Evolutionary conservation across 1,284 basidiomycete genomes (phyloP).

Genomic region (Agroathelia rolfsii): DNA sequence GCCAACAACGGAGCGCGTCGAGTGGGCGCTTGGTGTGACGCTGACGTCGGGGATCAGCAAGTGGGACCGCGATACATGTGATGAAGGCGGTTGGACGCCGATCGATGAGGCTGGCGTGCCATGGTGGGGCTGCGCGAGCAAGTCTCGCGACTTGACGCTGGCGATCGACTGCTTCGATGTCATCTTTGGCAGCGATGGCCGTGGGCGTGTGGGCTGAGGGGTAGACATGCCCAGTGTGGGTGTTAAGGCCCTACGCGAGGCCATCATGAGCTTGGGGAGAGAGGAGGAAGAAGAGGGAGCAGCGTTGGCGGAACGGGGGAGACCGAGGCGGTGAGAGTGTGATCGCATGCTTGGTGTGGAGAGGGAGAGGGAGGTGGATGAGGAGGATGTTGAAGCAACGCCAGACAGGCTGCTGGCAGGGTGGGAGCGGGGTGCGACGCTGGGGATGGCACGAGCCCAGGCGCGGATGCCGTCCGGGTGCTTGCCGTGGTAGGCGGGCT

Average conservation of each 20-base stretch:
- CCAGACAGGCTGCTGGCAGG: slow-evolving; percentile 13
- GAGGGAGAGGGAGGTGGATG: slow-evolving; percentile 19
- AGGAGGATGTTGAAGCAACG: slow-evolving; percentile 17
- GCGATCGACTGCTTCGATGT: slow-evolving; percentile 1
- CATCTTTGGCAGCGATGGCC: background rate
- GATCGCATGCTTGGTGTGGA: slow-evolving; percentile 20
- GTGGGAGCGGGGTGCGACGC: slow-evolving; percentile 9
- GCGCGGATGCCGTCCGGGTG: slow-evolving; percentile 24
- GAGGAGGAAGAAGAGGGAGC: slow-evolving; percentile 16
- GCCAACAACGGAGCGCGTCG: background rate
- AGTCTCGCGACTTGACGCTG: too few species aligned
- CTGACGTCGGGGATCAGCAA: background rate
- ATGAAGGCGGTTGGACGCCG: background rate
- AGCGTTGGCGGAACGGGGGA: slow-evolving; percentile 12
- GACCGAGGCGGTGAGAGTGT: slow-evolving; percentile 14
- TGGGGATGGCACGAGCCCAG: slow-evolving; percentile 19
- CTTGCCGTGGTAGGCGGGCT: slow-evolving; percentile 19
- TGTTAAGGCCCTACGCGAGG: slow-evolving; percentile 27
- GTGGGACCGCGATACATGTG: background rate
- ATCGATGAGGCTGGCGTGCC: background rate
- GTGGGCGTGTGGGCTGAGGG: slow-evolving; percentile 17
- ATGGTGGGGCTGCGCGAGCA: background rate
- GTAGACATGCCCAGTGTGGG: slow-evolving; percentile 37
- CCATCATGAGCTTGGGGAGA: slow-evolving; percentile 31
- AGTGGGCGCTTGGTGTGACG: background rate